phyloP scores from a whole-genome alignment of 2,329 filamentous ascomycete species.

The Chaetothyriales sp. region DNA sequence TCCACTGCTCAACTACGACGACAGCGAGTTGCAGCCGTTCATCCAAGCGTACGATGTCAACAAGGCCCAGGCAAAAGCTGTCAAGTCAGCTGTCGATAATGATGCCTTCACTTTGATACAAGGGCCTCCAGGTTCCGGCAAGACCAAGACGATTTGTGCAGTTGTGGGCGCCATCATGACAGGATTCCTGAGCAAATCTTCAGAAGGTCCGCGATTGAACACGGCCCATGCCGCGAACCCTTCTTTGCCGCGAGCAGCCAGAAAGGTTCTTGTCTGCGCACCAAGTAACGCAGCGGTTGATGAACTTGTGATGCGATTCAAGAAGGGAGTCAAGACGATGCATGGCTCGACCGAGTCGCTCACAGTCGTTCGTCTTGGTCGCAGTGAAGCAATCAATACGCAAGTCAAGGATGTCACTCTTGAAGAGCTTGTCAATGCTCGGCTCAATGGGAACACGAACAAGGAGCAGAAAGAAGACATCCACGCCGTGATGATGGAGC shows the following conservation, averaged over 20 bases:
- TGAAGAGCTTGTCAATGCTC: slow-evolving; percentile 73
- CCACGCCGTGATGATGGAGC: slow-evolving; percentile 56
- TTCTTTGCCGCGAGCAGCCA: slow-evolving; percentile 35
- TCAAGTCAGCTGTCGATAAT: slow-evolving; percentile 84
- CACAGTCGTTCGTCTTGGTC: slow-evolving; percentile 77
- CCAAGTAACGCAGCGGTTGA: slow-evolving; percentile 97
- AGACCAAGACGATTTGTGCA: slow-evolving; percentile 94
- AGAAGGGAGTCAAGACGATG: slow-evolving; percentile 66
- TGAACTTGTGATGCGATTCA: slow-evolving; percentile 85
- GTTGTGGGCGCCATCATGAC: slow-evolving; percentile 82
- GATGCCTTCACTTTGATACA: slow-evolving; percentile 96
- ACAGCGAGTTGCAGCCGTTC: slow-evolving; percentile 55
- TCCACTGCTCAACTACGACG: slow-evolving; percentile 66
- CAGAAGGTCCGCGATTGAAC: slow-evolving; percentile 34
- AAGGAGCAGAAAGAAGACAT: slow-evolving; percentile 38
- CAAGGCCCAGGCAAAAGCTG: slow-evolving; percentile 74
- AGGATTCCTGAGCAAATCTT: slow-evolving; percentile 38
- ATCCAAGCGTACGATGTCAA: slow-evolving; percentile 75
- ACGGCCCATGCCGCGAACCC: slow-evolving; percentile 11
- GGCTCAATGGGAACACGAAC: slow-evolving; percentile 39
- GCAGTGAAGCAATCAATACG: slow-evolving; percentile 81
- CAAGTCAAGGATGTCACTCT: slow-evolving; percentile 83
- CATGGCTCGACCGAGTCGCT: slow-evolving; percentile 61
- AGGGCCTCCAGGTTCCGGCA: slow-evolving; percentile 89
- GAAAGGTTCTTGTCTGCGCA: slow-evolving; percentile 92